Base-by-base conservation (phyloP, 257 asterid genomes). In the Linaria vulgaris region DNA sequence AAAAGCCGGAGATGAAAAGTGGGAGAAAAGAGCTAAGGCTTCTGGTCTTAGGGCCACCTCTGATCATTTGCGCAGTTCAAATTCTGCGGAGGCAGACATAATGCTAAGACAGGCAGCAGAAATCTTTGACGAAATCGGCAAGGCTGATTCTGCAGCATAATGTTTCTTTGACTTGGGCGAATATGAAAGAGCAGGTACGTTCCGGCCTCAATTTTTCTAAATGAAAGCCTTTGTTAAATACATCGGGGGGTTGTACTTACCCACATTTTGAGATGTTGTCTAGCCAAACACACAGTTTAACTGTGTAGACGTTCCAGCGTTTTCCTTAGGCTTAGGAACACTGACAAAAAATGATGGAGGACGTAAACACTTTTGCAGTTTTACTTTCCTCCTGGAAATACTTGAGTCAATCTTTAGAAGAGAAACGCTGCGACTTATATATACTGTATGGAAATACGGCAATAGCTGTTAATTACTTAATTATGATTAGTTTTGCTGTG, bases 101-200 rank as follows among this genome's bases (percentile, higher is more conserved):
- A 68, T 80, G 72, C 87, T 84, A 53, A 67, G 81, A n/a, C 81
- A 82, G 59, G 95, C 92, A 56, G 95, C 88, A 12, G 92, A 87
- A 54, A 78, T 87, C 12, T 87, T 80, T 47, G 76, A 84, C 52
- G 75, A 83, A 17, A 73, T 82, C 44, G 84, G 80, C 13, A 69
- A 77, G 59, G 69, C 70, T 24, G 83, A 80, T 24, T 69, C 84
- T 49, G 92, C 95, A 0, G 92, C 88, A 0, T 86, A 82, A 66
- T 84, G 95, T 59, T 84, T 72, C 50, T 84, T 68, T 19, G 88
- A 84, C 53, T 62, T 82, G 71, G 82, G 78, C 41, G 95, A 87
- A 10, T 84, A 72, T 55, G 78, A 75, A 68, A 72, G 75, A 66
- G 86, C 92, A 6, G 91, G 95, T 87, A 71, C 12, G 53, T 46